A percentile compares a stretch with the other conserved stretches of the same genome.
These are phyloP conservation scores for Gossypium stocksii DNA, from an alignment of 345 rosid species.

Conservation along the genomic window DNA sequence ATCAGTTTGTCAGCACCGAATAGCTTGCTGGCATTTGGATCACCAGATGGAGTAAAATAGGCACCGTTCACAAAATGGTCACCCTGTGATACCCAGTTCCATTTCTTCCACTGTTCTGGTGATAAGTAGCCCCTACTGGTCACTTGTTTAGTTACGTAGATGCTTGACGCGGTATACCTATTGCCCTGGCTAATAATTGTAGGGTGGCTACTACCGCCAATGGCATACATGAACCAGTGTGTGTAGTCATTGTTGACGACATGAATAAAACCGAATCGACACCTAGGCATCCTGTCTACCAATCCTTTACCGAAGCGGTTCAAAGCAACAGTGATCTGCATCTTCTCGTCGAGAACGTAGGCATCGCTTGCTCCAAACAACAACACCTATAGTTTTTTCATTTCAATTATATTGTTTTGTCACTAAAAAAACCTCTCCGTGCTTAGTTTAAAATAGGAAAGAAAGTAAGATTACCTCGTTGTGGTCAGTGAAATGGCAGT, in stretches of 20 bases:
- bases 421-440: no score
- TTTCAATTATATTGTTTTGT: no score
- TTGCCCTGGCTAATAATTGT: neutral
- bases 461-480: neutral
- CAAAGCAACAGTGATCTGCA: neutral
- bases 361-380: neutral
- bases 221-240: neutral
- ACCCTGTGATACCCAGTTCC: neutral
- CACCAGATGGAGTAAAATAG: neutral
- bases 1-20: neutral
- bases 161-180: neutral
- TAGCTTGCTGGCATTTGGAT: neutral
- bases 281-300: neutral
- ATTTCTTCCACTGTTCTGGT: neutral
- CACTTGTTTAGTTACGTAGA: neutral
- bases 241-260: neutral
- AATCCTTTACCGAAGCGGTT: neutral
- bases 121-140: neutral
- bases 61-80: neutral
- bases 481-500: neutral
- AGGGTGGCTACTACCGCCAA: neutral
- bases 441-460: no score
- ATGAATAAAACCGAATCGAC: neutral
- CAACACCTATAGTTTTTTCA: neutral
- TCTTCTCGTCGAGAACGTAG: neutral